A percentile compares a stretch with the other conserved stretches of the same genome.
These are phyloP conservation scores for California macrophylla DNA, from an alignment of 441 rosid species.

Conservation along the genomic window DNA sequence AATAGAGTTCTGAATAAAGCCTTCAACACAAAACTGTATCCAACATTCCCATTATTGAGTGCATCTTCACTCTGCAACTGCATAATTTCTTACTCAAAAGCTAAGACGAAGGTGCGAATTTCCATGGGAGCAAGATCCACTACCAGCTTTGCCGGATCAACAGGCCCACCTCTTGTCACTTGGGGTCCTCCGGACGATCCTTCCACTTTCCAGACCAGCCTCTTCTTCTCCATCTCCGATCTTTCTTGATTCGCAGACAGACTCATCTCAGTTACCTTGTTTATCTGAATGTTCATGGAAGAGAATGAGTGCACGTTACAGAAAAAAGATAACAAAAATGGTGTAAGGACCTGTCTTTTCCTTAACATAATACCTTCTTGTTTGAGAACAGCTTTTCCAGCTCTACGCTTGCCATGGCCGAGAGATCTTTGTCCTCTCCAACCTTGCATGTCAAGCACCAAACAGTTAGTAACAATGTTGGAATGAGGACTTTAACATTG, in stretches of 20 bases:
- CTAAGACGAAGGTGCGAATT: conserved; percentile 33
- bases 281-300: conserved; percentile 24
- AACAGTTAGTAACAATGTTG: neutral
- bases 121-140: conserved; percentile 44
- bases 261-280: conserved; percentile 24
- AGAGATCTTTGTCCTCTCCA: conserved; percentile 77
- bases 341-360: neutral
- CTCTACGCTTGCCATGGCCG: conserved; percentile 55
- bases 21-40: neutral
- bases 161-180: conserved; percentile 29
- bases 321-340: neutral
- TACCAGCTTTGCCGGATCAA: conserved; percentile 24
- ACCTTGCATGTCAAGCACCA: conserved; percentile 33
- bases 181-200: conserved; percentile 20
- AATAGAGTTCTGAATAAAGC: neutral
- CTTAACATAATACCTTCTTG: conserved; percentile 39
- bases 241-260: conserved; percentile 40
- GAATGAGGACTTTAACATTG: neutral
- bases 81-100: conserved; percentile 9
- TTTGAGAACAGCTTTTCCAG: conserved; percentile 53
- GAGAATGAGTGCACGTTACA: neutral
- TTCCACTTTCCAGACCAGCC: conserved; percentile 33
- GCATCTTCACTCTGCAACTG: neutral
- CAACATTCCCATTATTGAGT: neutral
- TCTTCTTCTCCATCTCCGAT: conserved; percentile 35